Conservation (phyloP, 2,329 filamentous ascomycete species). For the Achaetomium macrosporum region DNA sequence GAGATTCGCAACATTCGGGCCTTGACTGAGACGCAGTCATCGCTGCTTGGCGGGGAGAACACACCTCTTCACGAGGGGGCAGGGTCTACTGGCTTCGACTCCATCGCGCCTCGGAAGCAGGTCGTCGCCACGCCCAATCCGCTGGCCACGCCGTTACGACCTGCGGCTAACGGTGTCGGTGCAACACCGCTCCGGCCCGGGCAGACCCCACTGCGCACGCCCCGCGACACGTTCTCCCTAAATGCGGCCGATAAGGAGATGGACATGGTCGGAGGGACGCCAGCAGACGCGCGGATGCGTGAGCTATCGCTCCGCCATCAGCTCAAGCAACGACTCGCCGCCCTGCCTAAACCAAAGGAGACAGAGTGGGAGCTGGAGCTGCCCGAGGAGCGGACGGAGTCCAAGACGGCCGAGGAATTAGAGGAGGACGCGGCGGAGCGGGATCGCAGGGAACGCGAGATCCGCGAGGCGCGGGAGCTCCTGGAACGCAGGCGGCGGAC, state of each 20-base stretch:
- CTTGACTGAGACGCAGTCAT: constrained; percentile 89
- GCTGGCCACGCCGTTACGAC: constrained; percentile 79
- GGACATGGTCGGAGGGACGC: constrained; percentile 66
- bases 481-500: constrained; percentile 78
- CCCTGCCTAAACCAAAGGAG: constrained; percentile 87
- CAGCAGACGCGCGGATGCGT: constrained; percentile 65
- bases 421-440: constrained; percentile 63
- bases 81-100: constrained; percentile 81
- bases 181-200: constrained; percentile 65
- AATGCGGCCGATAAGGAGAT: constrained; percentile 65
- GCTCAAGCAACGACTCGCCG: constrained; percentile 67
- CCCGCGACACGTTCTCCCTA: constrained; percentile 78
- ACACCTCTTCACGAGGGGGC: constrained; percentile 77
- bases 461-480: constrained; percentile 60
- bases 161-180: constrained; percentile 55
- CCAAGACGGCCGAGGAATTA: constrained; percentile 42
- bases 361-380: constrained; percentile 91
- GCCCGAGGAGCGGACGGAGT: constrained; percentile 72
- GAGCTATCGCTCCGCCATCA: constrained; percentile 64
- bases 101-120: constrained; percentile 73
- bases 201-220: constrained; percentile 80
- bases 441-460: constrained; percentile 70
- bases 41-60: constrained; percentile 87
- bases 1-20: constrained; percentile 92
- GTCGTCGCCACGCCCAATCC: constrained; percentile 89